Base-by-base conservation (phyloP, 108 stramenopile species). In the Cyclotella baltica region DNA sequence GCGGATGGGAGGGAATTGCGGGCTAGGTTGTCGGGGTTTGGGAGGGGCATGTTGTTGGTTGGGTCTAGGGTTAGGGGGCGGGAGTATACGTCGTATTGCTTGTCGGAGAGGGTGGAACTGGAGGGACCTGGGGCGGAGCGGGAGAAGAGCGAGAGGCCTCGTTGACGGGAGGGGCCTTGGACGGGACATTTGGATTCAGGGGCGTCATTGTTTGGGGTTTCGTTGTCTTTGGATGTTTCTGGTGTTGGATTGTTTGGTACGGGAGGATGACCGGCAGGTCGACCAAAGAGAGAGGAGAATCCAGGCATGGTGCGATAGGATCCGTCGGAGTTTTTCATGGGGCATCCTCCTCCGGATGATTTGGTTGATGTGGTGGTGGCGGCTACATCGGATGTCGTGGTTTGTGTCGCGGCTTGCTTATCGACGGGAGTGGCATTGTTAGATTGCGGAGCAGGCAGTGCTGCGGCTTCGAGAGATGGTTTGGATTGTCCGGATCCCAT, bases 51-150 rank as follows among this genome's bases (percentile, higher is more conserved):
- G 61, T 95, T 87, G 74, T 99, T 99, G 23, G 81, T 94, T 25
- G 97, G 97, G 88, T 99, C 95, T n/a, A 76, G 28, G 3, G 67
- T 52, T 29, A 99, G 87, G 2, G 94, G 92, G 75, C 98, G 97
- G 72, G 92, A 93, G 88, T 99, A 99, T 19, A 99, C 99, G 80
- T 99, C 97, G 92, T 96, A 99, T 31, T 50, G 48, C 48, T 67
- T 28, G 23, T 11, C 29, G 16, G 27, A 15, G 25, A 6, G 18
- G 33, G 48, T 33, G 28, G 8, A 36, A 15, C 3, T 20, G 34
- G 18, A 13, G 55, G 55, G 13, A 57, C 27, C 55, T 0, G 25
- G 38, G n/a, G 37, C 27, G 19, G 34, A 28, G 31, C 59, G 65
- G 46, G 40, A 43, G 13, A 43, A 43, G 40, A 43, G 40, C 18